Percentiles rank a stretch among this genome's conserved stretches.
These are phyloP conservation scores for Coniophora puteana DNA, from an alignment of 1,284 basidiomycete species.

Conservation along the genomic window DNA sequence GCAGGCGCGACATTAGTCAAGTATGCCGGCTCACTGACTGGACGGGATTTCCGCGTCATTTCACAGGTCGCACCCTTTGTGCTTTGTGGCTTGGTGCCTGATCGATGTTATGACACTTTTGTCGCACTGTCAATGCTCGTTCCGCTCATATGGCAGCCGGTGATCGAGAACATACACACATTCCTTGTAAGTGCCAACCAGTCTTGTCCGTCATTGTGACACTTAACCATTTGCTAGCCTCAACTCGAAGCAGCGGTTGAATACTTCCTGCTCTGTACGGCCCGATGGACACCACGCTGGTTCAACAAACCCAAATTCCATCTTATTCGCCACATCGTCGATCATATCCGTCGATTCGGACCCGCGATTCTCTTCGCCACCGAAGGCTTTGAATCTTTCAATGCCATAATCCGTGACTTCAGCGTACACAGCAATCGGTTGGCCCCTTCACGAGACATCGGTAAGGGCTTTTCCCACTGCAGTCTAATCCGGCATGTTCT, in stretches of 20 bases:
- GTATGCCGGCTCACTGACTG: constrained; percentile 27
- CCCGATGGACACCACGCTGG: constrained; percentile 14
- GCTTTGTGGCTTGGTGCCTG: constrained; percentile 19
- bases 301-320: constrained; percentile 27
- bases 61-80: constrained; percentile 27
- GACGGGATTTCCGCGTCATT: constrained; percentile 27
- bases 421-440: constrained; percentile 13
- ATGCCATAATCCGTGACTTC: constrained; percentile 10
- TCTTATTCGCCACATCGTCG: constrained; percentile 16
- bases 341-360: constrained; percentile 16
- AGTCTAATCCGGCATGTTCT: not conserved
- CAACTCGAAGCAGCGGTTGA: constrained; percentile 9
- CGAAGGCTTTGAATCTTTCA: constrained; percentile 16
- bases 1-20: constrained; percentile 22
- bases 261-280: constrained; percentile 13
- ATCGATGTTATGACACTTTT: constrained; percentile 18
- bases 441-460: constrained; percentile 13
- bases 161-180: constrained; percentile 16
- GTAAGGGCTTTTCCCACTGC: not conserved
- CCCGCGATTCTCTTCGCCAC: constrained; percentile 17
- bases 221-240: no score
- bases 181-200: constrained; percentile 20
- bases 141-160: constrained; percentile 25
- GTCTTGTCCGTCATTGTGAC: no score
- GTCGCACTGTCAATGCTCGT: constrained; percentile 17